phyloP scores from a whole-genome alignment of 208 protist genomes.

The Trypanosoma melophagium region DNA sequence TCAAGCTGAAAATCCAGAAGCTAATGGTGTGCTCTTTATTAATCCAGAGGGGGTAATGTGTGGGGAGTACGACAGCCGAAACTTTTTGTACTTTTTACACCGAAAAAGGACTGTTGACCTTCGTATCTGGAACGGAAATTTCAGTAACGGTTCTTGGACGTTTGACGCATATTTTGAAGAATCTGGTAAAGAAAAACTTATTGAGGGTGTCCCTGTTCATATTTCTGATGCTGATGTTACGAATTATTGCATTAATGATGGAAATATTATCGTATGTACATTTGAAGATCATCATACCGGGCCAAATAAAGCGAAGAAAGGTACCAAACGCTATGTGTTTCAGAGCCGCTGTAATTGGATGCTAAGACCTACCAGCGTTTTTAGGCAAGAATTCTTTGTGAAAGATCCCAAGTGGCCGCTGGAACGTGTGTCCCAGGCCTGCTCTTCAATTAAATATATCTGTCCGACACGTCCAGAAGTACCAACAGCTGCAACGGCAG shows the following conservation, averaged over 20 bases:
- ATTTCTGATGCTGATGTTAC: conserved; percentile 63
- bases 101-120: conserved; percentile 67
- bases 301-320: conserved; percentile 20
- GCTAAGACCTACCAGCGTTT: conserved; percentile 60
- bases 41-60: conserved; percentile 75
- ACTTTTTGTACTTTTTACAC: conserved; percentile 67
- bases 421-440: conserved; percentile 48
- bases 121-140: conserved; percentile 69
- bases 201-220: conserved; percentile 43
- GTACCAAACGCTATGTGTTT: conserved; percentile 42
- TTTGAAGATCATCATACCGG: conserved; percentile 24
- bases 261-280: conserved; percentile 84
- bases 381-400: conserved; percentile 58
- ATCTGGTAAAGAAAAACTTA: conserved; percentile 46
- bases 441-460: conserved; percentile 42
- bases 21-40: conserved; percentile 70
- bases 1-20: conserved; percentile 45
- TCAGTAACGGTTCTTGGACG: conserved; percentile 47
- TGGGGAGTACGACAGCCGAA: conserved; percentile 72
- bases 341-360: conserved; percentile 72
- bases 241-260: conserved; percentile 73
- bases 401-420: conserved; percentile 53
- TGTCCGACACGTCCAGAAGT: conserved; percentile 7
- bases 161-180: conserved; percentile 74
- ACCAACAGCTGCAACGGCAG: background rate